These are phyloP conservation scores for Penicillium sp. DNA, from an alignment of 2,329 filamentous ascomycete species.

Conservation along the genomic window DNA sequence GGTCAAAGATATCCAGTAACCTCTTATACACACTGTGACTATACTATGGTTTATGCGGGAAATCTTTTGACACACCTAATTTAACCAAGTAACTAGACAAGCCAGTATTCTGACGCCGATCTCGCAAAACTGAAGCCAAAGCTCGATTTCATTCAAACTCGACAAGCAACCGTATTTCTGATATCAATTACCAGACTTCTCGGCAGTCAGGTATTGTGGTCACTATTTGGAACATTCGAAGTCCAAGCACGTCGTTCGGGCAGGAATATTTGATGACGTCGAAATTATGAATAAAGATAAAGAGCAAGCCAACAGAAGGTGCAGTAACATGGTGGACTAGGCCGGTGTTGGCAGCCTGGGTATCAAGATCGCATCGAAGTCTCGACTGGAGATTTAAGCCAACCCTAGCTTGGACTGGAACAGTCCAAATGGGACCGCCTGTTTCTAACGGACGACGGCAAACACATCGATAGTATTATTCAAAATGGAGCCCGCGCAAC, in stretches of 20 bases:
- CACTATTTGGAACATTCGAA: background rate
- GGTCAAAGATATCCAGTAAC: no score
- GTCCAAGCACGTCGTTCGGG: no score
- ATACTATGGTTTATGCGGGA: no score
- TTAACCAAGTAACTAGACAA: background rate
- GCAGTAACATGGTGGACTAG: background rate
- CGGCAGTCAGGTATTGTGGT: background rate
- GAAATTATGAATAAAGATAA: no score
- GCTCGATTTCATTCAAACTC: background rate
- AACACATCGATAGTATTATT: constrained; percentile 1
- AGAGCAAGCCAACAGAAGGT: background rate
- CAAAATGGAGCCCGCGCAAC: constrained; percentile 9
- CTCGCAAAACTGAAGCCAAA: background rate
- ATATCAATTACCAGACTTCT: constrained; percentile 5
- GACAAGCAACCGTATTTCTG: background rate
- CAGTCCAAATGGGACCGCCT: background rate
- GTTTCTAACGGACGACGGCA: background rate
- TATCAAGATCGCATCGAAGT: constrained; percentile 4
- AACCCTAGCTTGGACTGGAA: constrained; percentile 6
- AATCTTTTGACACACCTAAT: no score
- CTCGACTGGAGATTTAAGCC: constrained; percentile 6
- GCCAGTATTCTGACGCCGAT: background rate
- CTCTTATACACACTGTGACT: no score
- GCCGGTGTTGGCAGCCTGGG: background rate
- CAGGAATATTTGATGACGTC: no score